These are phyloP conservation scores for Backusella parvicylindrica DNA, from an alignment of 192 early-diverging fungal species.

Conservation along the genomic window DNA sequence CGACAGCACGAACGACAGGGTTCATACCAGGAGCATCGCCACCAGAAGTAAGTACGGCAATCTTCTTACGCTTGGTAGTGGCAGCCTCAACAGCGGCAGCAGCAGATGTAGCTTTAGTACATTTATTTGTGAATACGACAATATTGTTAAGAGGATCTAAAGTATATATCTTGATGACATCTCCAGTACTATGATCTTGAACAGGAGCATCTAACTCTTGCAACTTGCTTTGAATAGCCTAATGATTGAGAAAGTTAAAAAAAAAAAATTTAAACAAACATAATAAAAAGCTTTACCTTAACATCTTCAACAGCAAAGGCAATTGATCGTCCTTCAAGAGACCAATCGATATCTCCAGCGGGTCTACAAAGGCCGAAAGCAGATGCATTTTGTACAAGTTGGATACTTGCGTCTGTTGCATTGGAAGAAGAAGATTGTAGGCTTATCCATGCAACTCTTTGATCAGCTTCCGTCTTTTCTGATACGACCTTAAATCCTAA, in stretches of 20 bases:
- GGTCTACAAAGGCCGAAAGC: background rate
- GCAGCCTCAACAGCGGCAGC: conserved; percentile 2
- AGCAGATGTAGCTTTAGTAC: background rate
- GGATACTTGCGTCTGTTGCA: background rate
- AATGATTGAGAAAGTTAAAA: background rate
- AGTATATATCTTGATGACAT: conserved; percentile 39
- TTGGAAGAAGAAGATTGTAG: background rate
- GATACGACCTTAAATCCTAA: background rate
- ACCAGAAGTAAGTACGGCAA: conserved; percentile 92
- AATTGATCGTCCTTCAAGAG: conserved; percentile 6
- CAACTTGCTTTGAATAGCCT: conserved; percentile 38
- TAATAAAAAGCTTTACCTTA: background rate
- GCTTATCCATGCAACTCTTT: conserved; percentile 1
- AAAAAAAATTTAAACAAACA: background rate
- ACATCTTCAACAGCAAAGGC: conserved; percentile 5
- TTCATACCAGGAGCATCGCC: conserved; percentile 98
- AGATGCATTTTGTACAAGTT: conserved; percentile 1
- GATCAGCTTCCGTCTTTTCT: background rate
- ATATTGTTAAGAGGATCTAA: conserved; percentile 84
- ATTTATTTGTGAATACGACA: conserved; percentile 60
- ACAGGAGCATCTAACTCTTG: conserved; percentile 34
- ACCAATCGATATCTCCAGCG: conserved; percentile 8
- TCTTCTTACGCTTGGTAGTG: conserved; percentile 55
- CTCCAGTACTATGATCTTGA: conserved; percentile 15
- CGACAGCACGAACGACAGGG: conserved; percentile 89